Base-by-base conservation (phyloP, 2,329 filamentous ascomycete genomes). In the Trichoderma asperellum region DNA sequence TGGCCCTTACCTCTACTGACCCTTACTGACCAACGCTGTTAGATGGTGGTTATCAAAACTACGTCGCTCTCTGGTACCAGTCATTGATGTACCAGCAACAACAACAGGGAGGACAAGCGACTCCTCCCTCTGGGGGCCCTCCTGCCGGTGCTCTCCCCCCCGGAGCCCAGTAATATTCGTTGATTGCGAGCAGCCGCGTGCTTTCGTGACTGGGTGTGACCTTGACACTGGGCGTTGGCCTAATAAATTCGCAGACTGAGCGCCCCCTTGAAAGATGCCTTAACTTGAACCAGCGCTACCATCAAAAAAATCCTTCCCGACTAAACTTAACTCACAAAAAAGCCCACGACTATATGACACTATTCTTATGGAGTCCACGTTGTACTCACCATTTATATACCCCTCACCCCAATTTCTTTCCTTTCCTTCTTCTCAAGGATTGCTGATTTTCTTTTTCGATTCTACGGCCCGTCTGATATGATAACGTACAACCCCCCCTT, bases 1-100 rank as follows among this genome's bases (percentile, higher is more conserved):
- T 16, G 21, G 21, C 37, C 24, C 12, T 35, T n/a, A n/a, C 34
- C 12, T 11, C 32, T 35, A 11, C 69, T 68, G 57, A 66, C 24
- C 14, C 72, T 71, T 34, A 73, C 78, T 78, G 72, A 68, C 53
- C 7, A 34, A 10, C 18, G 14, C 53, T 12, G 14, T 10, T 65
- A 90, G 88, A 94, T 80, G 92, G 92, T 73, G 92, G 92, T 71
- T 95, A 95, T 79, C 87, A 94, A 74, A 91, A 91, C 74, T 96
- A 95, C 77, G 81, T 93, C 70, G 88, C 91, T 52, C 84, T 94
- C 74, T 96, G 92, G 92, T 94, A 93, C 81, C 89, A 92, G 76
- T 91, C 91, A 35, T 75, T 86, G 76, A 78, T 83, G 76, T 81
- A 81, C 72, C 81, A 83, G 74, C 82, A 80, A 70, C 81, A 81